phyloP scores from a whole-genome alignment of 1,284 basidiomycete genomes.

The Sanguinoderma infundibulare region DNA sequence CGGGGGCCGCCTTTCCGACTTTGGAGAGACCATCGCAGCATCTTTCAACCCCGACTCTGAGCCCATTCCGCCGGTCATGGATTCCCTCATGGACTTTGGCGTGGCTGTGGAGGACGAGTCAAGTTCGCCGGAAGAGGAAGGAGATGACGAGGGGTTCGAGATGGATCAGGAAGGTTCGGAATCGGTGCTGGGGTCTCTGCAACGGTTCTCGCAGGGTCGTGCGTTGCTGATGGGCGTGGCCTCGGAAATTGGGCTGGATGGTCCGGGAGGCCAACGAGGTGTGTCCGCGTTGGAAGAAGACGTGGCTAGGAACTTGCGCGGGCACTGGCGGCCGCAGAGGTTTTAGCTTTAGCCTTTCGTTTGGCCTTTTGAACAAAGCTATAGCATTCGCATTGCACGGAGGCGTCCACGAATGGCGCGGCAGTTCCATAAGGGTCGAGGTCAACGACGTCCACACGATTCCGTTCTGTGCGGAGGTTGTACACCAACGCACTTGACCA shows the following conservation, averaged over 20 bases:
- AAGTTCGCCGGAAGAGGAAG: neutral
- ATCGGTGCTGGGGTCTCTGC: constrained; percentile 16
- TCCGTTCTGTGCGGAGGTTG: constrained; percentile 73
- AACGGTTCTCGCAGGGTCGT: constrained; percentile 49
- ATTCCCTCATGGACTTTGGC: neutral
- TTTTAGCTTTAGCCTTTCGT: constrained; percentile 35
- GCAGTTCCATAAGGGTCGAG: constrained; percentile 98
- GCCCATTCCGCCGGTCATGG: neutral
- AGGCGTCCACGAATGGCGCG: constrained; percentile 96
- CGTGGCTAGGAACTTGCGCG: constrained; percentile 55
- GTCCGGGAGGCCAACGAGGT: constrained; percentile 6
- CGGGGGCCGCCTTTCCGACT: neutral
- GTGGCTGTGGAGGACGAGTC: constrained; percentile 3
- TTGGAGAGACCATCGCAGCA: neutral
- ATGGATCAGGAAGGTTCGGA: constrained; percentile 6
- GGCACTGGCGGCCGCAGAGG: constrained; percentile 66
- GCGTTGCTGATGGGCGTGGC: constrained; percentile 33
- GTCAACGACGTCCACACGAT: constrained; percentile 92
- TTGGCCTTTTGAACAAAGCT: neutral
- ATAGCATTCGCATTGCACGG: constrained; percentile 73
- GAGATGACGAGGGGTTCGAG: constrained; percentile 4
- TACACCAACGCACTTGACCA: constrained; percentile 85
- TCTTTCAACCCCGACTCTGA: constrained; percentile 3
- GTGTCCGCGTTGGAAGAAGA: constrained; percentile 53
- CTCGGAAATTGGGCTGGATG: constrained; percentile 8